Evolutionary conservation across 129 eudicot species (phyloP), one percentile per base, ranked within the genome.

Genomic region (Centella asiatica): DNA sequence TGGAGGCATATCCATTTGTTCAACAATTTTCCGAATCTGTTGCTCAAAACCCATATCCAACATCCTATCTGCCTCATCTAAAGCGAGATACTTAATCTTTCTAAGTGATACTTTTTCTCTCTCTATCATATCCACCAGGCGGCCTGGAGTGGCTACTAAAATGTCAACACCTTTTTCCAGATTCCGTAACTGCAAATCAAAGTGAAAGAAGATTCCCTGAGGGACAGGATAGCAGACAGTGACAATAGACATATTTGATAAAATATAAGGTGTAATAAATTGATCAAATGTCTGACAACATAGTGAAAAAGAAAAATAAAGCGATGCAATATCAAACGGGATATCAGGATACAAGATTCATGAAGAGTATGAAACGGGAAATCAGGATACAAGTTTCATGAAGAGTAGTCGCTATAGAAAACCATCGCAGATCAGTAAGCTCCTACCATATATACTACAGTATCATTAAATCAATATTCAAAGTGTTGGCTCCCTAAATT

Each of bases 51-150:
- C 96, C 96, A 88, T 88, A 69, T 88, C 96, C 74, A 88, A 49
- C 95, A 88, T 88, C 27, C 96, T 72, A 56, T 89, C 97, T 22
- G 97, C 97, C 49, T 89, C 97, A n/a, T 89, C 97, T 8, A 89
- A 57, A 53, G 90, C 87, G 66, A 89, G 58, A 69, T 82, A 85
- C 66, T 69, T 85, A 26, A 89, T 66, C 69, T 34, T 82, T 25
- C 45, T 49, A 6, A 89, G 82, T 15, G 97, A 85, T 52, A 85
- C 66, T 65, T 45, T 89, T 3, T 77, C 82, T 58, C 95, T 71
- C 64, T 89, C 97, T 4, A 89, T 74, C 83, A 89, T 64, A 69
- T 89, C 97, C 2, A 85, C 87, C 33, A 89, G 67, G 17, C 97
- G 74, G 11, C 97, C 97, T 19, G 97, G 97, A 19, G 97, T 89